Evolutionary conservation across 2,329 filamentous ascomycete genomes (phyloP).

Genomic region (Madurella mycetomatis): DNA sequence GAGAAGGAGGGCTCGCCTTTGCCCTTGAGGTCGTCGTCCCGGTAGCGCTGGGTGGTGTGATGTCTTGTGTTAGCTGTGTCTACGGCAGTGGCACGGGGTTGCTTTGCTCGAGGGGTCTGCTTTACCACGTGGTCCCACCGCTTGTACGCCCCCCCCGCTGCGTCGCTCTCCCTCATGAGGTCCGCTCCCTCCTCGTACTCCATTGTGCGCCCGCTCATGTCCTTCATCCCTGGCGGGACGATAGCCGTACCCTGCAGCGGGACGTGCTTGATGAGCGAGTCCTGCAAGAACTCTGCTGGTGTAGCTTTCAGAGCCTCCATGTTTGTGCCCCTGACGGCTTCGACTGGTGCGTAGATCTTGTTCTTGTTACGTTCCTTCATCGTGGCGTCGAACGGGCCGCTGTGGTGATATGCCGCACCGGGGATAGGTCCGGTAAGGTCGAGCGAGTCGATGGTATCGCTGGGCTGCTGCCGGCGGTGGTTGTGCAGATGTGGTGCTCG

Average conservation of each 20-base stretch:
- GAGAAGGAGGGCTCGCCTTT: slow-evolving; percentile 75
- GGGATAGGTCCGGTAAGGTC: slow-evolving; percentile 54
- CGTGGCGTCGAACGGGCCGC: slow-evolving; percentile 84
- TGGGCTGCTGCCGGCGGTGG: slow-evolving; percentile 59
- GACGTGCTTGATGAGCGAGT: slow-evolving; percentile 67
- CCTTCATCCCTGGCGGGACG: slow-evolving; percentile 68
- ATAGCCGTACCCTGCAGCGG: slow-evolving; percentile 76
- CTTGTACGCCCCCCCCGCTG: slow-evolving; percentile 69
- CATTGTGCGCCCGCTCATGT: slow-evolving; percentile 66
- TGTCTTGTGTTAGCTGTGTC: slow-evolving; percentile 5
- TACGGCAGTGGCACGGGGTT: slow-evolving; percentile 10
- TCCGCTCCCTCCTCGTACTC: slow-evolving; percentile 82
- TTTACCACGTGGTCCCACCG: slow-evolving; percentile 68
- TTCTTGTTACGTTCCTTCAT: slow-evolving; percentile 67
- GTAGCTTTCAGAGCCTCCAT: slow-evolving; percentile 75
- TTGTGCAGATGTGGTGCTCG: slow-evolving; percentile 63
- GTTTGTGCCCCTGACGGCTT: slow-evolving; percentile 70
- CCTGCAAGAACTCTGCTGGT: slow-evolving; percentile 69
- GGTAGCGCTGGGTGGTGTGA: slow-evolving; percentile 54
- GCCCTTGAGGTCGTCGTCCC: slow-evolving; percentile 73
- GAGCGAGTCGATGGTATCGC: slow-evolving; percentile 77
- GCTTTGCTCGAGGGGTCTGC: slow-evolving; percentile 27
- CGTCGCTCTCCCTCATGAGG: slow-evolving; percentile 69
- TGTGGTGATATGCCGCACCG: slow-evolving; percentile 74
- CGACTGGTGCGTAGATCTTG: slow-evolving; percentile 63